phyloP scores from a whole-genome alignment of 2,329 filamentous ascomycete species.

The Colletotrichum endophyticum region DNA sequence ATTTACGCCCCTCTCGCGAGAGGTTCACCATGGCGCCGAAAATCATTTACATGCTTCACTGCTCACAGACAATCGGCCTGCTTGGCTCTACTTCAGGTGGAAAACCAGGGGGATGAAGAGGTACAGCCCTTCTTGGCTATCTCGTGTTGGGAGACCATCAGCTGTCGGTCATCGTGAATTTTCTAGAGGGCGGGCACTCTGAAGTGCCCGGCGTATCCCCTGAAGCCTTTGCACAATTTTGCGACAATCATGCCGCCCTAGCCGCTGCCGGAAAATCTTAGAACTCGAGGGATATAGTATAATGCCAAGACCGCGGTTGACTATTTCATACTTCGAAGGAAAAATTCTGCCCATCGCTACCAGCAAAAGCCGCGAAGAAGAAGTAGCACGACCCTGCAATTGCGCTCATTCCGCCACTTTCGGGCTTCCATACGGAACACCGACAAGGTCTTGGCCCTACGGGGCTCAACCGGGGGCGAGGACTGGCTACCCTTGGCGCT shows the following conservation, averaged over 20 bases:
- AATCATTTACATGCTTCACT: not conserved
- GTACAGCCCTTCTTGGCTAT: not conserved
- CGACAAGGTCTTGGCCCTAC: constrained; percentile 5
- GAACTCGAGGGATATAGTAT: too few relatives aligned
- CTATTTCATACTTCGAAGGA: not conserved
- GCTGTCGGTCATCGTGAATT: not conserved
- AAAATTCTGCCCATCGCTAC: not conserved
- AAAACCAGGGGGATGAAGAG: not conserved
- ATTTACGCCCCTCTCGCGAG: not conserved
- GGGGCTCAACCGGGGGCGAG: not conserved
- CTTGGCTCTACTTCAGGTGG: not conserved
- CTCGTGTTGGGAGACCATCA: not conserved
- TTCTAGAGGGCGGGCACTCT: not conserved
- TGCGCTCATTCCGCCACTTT: not conserved
- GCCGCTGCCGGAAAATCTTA: not conserved
- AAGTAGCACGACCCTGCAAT: not conserved
- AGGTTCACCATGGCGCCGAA: not conserved
- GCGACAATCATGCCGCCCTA: not conserved
- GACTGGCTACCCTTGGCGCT: not conserved
- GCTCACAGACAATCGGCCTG: not conserved
- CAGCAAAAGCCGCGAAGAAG: not conserved
- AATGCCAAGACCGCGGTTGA: not conserved
- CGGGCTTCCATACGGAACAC: not conserved
- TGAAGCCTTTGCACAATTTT: not conserved
- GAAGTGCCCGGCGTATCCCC: not conserved